Evolutionary conservation across 495 filamentous ascomycete genomes (phyloP).

Genomic region (Hypoxylon cercidicola): DNA sequence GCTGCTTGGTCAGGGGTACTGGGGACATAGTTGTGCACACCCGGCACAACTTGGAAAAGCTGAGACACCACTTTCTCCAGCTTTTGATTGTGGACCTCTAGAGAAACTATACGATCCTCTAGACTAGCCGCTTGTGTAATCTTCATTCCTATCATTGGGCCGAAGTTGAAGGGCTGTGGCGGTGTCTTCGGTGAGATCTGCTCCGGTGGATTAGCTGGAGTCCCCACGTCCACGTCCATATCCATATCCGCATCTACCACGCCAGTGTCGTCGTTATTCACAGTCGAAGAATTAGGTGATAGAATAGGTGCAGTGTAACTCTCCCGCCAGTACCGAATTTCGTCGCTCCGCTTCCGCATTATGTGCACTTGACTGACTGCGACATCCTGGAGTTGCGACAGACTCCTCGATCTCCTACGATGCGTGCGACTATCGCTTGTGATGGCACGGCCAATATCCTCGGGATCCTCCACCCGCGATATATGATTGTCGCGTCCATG

Average conservation of each 20-base stretch:
- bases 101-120: conserved; percentile 56
- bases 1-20: conserved; percentile 35
- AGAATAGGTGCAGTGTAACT: conserved; percentile 59
- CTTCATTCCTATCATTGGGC: conserved; percentile 57
- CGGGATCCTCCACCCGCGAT: conserved; percentile 50
- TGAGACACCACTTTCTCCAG: conserved; percentile 59
- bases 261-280: conserved; percentile 53
- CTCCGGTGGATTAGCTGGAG: conserved; percentile 45
- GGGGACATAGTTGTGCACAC: conserved; percentile 44
- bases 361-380: conserved; percentile 33
- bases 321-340: conserved; percentile 67
- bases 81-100: conserved; percentile 59
- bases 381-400: conserved; percentile 60
- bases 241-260: conserved; percentile 16
- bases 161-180: conserved; percentile 65
- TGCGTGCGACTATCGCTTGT: conserved; percentile 55
- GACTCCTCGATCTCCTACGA: conserved; percentile 63
- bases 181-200: conserved; percentile 52
- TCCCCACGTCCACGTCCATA: conserved; percentile 42
- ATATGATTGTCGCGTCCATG: conserved; percentile 56
- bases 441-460: conserved; percentile 64
- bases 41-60: conserved; percentile 54
- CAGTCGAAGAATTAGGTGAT: conserved; percentile 60
- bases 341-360: conserved; percentile 62
- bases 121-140: conserved; percentile 63